A percentile compares a stretch with the other conserved stretches of the same genome.
Conservation (phyloP, 495 filamentous ascomycete species). For the Talaromyces wortmannii region DNA sequence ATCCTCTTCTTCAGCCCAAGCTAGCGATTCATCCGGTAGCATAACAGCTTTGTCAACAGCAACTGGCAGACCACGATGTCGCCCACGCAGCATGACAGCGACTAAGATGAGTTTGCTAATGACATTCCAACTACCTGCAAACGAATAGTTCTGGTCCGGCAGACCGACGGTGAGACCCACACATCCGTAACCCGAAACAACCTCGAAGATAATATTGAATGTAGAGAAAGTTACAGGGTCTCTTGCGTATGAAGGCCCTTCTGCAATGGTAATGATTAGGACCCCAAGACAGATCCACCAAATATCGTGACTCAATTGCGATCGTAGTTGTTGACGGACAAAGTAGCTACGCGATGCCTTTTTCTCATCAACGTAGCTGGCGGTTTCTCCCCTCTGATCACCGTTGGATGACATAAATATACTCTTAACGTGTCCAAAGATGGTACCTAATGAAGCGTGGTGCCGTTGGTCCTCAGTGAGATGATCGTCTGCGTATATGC, state of each 20-base stretch:
- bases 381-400: constrained; percentile 6
- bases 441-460: background rate
- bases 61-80: constrained; percentile 75
- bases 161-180: constrained; percentile 75
- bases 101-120: constrained; percentile 72
- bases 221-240: constrained; percentile 67
- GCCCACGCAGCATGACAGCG: constrained; percentile 69
- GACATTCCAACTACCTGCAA: constrained; percentile 64
- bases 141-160: constrained; percentile 60
- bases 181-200: constrained; percentile 77
- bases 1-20: constrained; percentile 55
- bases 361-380: constrained; percentile 8
- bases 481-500: constrained; percentile 48
- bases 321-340: constrained; percentile 59
- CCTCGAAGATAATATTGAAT: constrained; percentile 84
- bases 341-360: constrained; percentile 44
- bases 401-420: constrained; percentile 8
- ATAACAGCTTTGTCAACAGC: constrained; percentile 75
- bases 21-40: constrained; percentile 55
- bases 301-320: constrained; percentile 77
- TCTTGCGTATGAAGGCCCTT: constrained; percentile 55
- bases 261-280: constrained; percentile 67
- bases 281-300: constrained; percentile 78
- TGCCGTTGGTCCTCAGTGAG: constrained; percentile 9
- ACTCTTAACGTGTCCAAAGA: background rate